Conservation (phyloP, 1,284 basidiomycete genomes). For the Pyrrhoderma lamaoense region DNA sequence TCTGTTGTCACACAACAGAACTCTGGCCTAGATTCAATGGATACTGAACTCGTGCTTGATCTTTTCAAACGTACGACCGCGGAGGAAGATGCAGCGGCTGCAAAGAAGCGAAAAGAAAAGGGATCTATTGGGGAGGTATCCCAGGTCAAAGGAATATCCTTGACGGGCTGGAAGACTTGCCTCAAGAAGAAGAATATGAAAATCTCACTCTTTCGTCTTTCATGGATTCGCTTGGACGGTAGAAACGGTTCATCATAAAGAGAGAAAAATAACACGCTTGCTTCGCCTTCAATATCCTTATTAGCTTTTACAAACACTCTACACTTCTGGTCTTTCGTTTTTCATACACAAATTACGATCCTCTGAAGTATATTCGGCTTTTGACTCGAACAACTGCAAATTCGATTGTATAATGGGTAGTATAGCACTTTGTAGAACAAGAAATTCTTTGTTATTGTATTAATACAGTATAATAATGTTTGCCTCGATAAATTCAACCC, state of each 20-base stretch:
- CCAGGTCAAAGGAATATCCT: slow-evolving; percentile 72
- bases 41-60: slow-evolving; percentile 94
- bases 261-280: neutral
- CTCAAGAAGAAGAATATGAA: slow-evolving; percentile 86
- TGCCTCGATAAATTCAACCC: neutral
- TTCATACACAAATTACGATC: neutral
- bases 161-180: slow-evolving; percentile 82
- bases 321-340: neutral
- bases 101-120: slow-evolving; percentile 50
- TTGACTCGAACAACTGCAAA: neutral
- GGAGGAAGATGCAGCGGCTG: slow-evolving; percentile 59
- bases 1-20: slow-evolving; percentile 98
- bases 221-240: slow-evolving; percentile 62
- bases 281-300: slow-evolving; percentile 14
- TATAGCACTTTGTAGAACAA: slow-evolving; percentile 5
- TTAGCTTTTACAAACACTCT: slow-evolving; percentile 3
- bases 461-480: no score
- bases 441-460: neutral
- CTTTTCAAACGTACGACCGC: slow-evolving; percentile 79
- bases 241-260: neutral
- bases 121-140: slow-evolving; percentile 40
- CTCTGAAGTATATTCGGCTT: neutral
- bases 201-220: slow-evolving; percentile 79
- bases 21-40: slow-evolving; percentile 88
- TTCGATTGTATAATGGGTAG: slow-evolving; percentile 3